Evolutionary conservation across 2,329 filamentous ascomycete genomes (phyloP), one percentile per base, ranked within the genome.

Genomic region (Elsinoe australis): DNA sequence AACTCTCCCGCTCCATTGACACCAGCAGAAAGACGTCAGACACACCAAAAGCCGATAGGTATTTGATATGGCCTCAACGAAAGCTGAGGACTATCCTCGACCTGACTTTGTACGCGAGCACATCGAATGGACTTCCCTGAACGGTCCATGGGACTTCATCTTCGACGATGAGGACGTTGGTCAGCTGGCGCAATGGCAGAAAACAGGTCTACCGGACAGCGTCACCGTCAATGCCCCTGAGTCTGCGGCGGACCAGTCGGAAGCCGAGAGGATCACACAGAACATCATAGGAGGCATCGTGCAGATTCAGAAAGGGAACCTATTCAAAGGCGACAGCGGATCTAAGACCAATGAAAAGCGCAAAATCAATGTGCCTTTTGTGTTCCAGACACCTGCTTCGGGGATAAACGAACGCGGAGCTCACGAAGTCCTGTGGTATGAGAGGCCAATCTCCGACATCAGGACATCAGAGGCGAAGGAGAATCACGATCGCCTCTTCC

Each of bases 401-500:
- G 78, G 79, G 1, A 76, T 83, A 54, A 70, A 75, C 51, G 73
- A 81, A 26, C 72, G 72, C 47, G 76, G 73, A 42, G 77, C 78
- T 2, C 81, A 84, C 58, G 79, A 83, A 60, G 75, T 83, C 3
- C 59, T 84, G 6, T 84, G 80, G 80, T 84, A 84, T 56, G 75
- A 82, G 61, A 71, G 67, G 14, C 14, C 51, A 28, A 44, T 60
- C 51, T 7, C 54, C 5, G 39, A 44, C 18, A 44, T 44, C 28
- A 29, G 39, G 15, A 7, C 26, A 6, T 6, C 26, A 6, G 17
- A 44, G 6, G 14, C n/a, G 2, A 12, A 44, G 12, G 15, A 26
- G n/a, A 26, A 44, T 19, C 14, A 21, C 10, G 17, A 74, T 39
- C 66, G 67, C 1, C 61, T 79, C 0, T 52, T 80, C 2, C 59